Evolutionary conservation across 2,329 filamentous ascomycete species (phyloP), one percentile per base, ranked within the genome.

Genomic region (Amylocarpus encephaloides): DNA sequence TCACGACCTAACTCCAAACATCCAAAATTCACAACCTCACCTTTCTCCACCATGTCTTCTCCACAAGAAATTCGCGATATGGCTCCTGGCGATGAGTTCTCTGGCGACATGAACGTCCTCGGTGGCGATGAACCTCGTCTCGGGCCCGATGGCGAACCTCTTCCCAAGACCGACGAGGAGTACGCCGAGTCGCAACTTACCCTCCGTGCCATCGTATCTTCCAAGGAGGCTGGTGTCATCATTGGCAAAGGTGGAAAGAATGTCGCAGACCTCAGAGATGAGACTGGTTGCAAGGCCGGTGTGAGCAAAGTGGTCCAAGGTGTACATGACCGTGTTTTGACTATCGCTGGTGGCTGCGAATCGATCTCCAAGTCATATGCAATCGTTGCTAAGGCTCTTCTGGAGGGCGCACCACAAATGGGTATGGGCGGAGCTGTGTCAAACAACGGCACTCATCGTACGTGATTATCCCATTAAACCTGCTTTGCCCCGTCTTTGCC

Each of bases 191-290:
- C 91, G 46, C 88, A 94, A 71, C 78, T 98, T 64, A 98, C 93
- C 55, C 82, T 98, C 57, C 88, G 93, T 68, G 93, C 93, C 62
- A 96, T 98, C 68, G 93, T 98, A 60, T 96, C 93, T 32, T 96
- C 93, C 69, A 97, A 97, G 75, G 93, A 98, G 73, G 93, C 93
- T 53, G 93, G 93, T 66, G 90, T 98, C 64, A 97, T 98, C 71
- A 98, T 98, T 70, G 93, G 93, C 71, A 98, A 98, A 75, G 90
- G 86, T 51, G 93, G 93, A 67, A 95, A 97, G 79, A 97, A 98
- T 66, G 93, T 98, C 49, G 93, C 93, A 43, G 92, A 97, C 66
- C 79, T 98, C 56, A 86, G 93, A 67, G 92, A 98, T 64, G 92
- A 97, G 74, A 98, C 93, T 59, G 93, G 92, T 53, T 93, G 98